Evolutionary conservation across 2,329 filamentous ascomycete species (phyloP), one percentile per base, ranked within the genome.

Genomic region (Cladophialophora chaetospira): DNA sequence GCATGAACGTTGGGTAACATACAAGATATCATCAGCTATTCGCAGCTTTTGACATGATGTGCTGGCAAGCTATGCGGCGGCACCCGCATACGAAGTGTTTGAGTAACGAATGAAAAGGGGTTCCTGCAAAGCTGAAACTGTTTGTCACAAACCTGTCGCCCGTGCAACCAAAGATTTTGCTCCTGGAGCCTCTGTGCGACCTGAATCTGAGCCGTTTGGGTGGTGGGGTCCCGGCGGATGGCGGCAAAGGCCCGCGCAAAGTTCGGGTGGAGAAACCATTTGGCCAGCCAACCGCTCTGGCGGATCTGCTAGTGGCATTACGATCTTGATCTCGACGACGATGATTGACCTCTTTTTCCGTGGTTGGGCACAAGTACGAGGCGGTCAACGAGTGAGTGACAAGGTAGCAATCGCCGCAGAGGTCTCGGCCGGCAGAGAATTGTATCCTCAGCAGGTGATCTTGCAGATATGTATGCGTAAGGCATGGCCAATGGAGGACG

Each of bases 251-350:
- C 36, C 55, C 58, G 58, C 49, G 43, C 45, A 40, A 17, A 29
- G 35, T 33, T 52, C 43, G 10, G 25, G n/a, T 13, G 15, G 44
- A 29, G 44, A 45, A 28, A 35, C 55, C 49, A 58, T 59, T 62
- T 57, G 60, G 42, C 60, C 56, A 57, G 60, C 60, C 60, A 62
- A 59, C 60, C 60, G 56, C 36, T 38, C 43, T 25, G 21, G 40
- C 35, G 48, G 48, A 29, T 15, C 6, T 23, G 25, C 35, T 42
- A 19, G 9, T 15, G 31, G n/a, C 29, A 10, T 11, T 10, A 17
- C 11, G 23, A 25, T 25, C 31, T 38, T 15, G 11, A 25, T 26
- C 25, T 38, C 46, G 15, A 15, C n/a, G 45, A n/a, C n/a, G n/a
- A n/a, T 38, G 11, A 15, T 38, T 49, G 17, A n/a, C 26, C 21